phyloP scores from a whole-genome alignment of 192 early-diverging fungal genomes.

The Ramicandelaber brevisporus region DNA sequence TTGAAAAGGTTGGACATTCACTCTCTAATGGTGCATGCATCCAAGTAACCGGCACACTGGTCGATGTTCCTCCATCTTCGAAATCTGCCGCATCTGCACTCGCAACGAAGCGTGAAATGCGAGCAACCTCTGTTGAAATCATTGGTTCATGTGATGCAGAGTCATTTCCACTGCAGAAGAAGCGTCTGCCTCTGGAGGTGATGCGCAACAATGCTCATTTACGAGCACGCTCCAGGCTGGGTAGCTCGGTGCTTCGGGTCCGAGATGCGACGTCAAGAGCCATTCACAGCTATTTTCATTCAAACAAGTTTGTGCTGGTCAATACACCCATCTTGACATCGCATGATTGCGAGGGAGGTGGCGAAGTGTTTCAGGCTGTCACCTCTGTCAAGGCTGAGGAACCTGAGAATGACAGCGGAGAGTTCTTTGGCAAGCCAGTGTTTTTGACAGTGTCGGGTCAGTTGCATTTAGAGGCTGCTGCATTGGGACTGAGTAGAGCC shows the following conservation, averaged over 20 bases:
- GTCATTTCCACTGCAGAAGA: slow-evolving; percentile 72
- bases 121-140: slow-evolving; percentile 6
- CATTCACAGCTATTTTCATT: slow-evolving; percentile 43
- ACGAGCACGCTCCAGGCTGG: slow-evolving; percentile 46
- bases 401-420: slow-evolving; percentile 8
- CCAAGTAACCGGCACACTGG: slow-evolving; percentile 34
- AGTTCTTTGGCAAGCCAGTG: slow-evolving; percentile 48
- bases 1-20: slow-evolving; percentile 3
- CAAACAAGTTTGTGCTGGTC: slow-evolving; percentile 43
- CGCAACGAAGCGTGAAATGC: slow-evolving; percentile 49
- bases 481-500: slow-evolving; percentile 38
- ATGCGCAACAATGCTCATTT: slow-evolving; percentile 52
- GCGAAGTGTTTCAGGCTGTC: slow-evolving; percentile 41
- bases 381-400: slow-evolving; percentile 3
- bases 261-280: slow-evolving; percentile 34
- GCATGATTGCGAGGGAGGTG: slow-evolving; percentile 75
- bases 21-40: slow-evolving; percentile 50
- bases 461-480: slow-evolving; percentile 56
- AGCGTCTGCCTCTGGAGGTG: slow-evolving; percentile 46
- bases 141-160: slow-evolving; percentile 32
- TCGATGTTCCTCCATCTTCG: too few relatives aligned
- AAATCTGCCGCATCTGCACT: slow-evolving; percentile 38
- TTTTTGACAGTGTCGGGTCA: slow-evolving; percentile 71
- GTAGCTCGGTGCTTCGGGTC: slow-evolving; percentile 41
- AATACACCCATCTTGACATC: slow-evolving; percentile 64